A percentile compares a stretch with the other conserved stretches of the same genome.
Evolutionary conservation across 2,329 filamentous ascomycete species (phyloP).

Genomic region (Nakataea oryzae): DNA sequence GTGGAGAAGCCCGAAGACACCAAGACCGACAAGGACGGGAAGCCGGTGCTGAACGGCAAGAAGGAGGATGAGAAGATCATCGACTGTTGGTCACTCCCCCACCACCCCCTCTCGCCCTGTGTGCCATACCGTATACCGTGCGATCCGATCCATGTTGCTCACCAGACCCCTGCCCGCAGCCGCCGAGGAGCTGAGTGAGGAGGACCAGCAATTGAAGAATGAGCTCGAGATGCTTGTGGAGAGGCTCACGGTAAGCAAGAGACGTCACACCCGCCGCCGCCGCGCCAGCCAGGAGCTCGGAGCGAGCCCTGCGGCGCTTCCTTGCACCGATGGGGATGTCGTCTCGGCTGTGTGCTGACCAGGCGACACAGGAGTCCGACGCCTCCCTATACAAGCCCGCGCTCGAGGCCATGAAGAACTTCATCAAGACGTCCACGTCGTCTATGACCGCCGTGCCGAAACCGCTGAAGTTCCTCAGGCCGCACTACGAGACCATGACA

Average conservation of each 20-base stretch:
- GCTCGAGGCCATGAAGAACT: slow-evolving; percentile 92
- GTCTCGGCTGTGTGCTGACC: slow-evolving; percentile 9
- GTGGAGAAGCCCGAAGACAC: slow-evolving; percentile 52
- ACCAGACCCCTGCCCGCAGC: slow-evolving; percentile 23
- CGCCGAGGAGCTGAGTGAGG: slow-evolving; percentile 87
- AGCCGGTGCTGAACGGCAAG: slow-evolving; percentile 60
- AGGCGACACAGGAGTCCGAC: slow-evolving; percentile 62
- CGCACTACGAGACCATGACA: slow-evolving; percentile 85
- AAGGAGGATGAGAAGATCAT: slow-evolving; percentile 58
- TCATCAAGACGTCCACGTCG: slow-evolving; percentile 97
- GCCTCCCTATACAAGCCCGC: slow-evolving; percentile 81
- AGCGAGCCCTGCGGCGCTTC: not conserved
- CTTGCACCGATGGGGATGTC: not conserved
- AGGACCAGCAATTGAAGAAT: slow-evolving; percentile 95
- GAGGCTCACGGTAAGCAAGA: slow-evolving; percentile 65
- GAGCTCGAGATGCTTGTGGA: slow-evolving; percentile 98
- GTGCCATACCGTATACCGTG: too few species aligned
- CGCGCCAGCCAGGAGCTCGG: not conserved
- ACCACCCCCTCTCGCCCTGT: not conserved
- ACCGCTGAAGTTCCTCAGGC: slow-evolving; percentile 93
- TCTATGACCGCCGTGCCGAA: slow-evolving; percentile 99
- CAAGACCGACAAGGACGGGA: slow-evolving; percentile 59
- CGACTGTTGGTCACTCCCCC: slow-evolving; percentile 11
- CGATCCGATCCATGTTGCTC: slow-evolving; percentile 15
- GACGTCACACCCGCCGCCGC: not conserved